Percentiles rank a stretch among this genome's conserved stretches.
phyloP scores from a whole-genome alignment of 1,284 basidiomycete species.

The Phellopilus nigrolimitatus region DNA sequence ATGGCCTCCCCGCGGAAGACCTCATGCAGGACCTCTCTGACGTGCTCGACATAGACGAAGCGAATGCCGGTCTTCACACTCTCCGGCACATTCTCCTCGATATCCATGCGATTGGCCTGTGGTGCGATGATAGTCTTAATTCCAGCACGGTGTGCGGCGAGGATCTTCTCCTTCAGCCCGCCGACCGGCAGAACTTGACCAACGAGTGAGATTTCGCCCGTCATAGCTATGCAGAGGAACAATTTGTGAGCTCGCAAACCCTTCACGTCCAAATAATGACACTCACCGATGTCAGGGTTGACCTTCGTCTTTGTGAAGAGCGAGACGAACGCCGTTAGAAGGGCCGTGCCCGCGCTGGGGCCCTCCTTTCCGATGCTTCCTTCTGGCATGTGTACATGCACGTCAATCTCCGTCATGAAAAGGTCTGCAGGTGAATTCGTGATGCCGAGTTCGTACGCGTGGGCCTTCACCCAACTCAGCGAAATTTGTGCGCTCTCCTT shows the following conservation, averaged over 20 bases:
- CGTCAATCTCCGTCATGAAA: conserved; percentile 79
- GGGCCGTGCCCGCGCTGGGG: conserved; percentile 92
- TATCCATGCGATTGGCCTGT: conserved; percentile 82
- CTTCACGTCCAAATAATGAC: background rate
- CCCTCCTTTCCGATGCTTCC: conserved; percentile 98
- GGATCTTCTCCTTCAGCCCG: conserved; percentile 92
- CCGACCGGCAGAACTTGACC: conserved; percentile 93
- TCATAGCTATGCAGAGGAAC: conserved; percentile 68
- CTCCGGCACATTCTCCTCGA: conserved; percentile 92
- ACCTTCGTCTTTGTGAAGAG: conserved; percentile 83
- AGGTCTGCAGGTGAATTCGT: conserved; percentile 67
- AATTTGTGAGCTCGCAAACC: too few species aligned
- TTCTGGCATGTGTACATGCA: conserved; percentile 96
- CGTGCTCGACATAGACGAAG: conserved; percentile 91
- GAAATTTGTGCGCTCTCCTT: conserved; percentile 94
- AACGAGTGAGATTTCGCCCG: conserved; percentile 89
- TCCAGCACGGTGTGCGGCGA: conserved; percentile 90
- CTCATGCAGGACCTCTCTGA: conserved; percentile 81
- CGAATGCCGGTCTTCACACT: conserved; percentile 92
- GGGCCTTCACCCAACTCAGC: conserved; percentile 88
- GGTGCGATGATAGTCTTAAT: conserved; percentile 91
- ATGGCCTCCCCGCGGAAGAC: conserved; percentile 68
- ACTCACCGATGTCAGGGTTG: conserved; percentile 80
- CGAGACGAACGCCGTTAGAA: conserved; percentile 87
- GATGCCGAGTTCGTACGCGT: conserved; percentile 86